Conservation (phyloP, 352 stramenopile species). For the Pythium monospermum region DNA sequence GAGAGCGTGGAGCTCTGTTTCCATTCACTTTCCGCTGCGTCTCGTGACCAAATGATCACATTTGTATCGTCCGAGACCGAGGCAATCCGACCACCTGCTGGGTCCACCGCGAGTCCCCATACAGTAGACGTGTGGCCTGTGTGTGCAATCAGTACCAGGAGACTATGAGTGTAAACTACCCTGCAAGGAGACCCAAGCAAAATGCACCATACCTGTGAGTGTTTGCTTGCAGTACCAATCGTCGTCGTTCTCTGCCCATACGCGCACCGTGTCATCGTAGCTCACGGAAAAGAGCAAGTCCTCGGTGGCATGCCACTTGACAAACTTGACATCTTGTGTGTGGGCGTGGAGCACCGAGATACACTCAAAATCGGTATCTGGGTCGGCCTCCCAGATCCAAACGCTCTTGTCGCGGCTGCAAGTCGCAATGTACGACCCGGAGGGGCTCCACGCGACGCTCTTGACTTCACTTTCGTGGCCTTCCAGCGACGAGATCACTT, state of each 20-base stretch:
- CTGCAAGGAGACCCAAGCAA: background rate
- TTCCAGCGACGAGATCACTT: conserved; percentile 95
- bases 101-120: conserved; percentile 88
- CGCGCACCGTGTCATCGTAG: conserved; percentile 96
- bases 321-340: conserved; percentile 95
- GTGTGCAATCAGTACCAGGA: no score
- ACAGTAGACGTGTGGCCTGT: conserved; percentile 91
- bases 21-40: conserved; percentile 75
- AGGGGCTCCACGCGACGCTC: conserved; percentile 92
- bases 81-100: conserved; percentile 73
- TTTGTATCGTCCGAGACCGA: conserved; percentile 90
- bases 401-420: conserved; percentile 98
- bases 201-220: conserved; percentile 49
- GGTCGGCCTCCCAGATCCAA: conserved; percentile 97
- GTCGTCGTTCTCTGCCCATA: conserved; percentile 95
- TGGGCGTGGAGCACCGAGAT: conserved; percentile 95
- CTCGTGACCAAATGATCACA: conserved; percentile 91
- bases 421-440: conserved; percentile 92
- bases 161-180: background rate
- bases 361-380: conserved; percentile 96
- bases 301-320: conserved; percentile 89
- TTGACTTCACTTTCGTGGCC: conserved; percentile 99
- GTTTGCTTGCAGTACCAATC: conserved; percentile 97
- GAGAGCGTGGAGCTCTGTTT: conserved; percentile 74
- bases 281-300: conserved; percentile 85